Percentiles rank a stretch among this genome's conserved stretches.
These are phyloP conservation scores for Pleurotus citrinopileatus DNA, from an alignment of 768 basidiomycete genomes.

Conservation along the genomic window DNA sequence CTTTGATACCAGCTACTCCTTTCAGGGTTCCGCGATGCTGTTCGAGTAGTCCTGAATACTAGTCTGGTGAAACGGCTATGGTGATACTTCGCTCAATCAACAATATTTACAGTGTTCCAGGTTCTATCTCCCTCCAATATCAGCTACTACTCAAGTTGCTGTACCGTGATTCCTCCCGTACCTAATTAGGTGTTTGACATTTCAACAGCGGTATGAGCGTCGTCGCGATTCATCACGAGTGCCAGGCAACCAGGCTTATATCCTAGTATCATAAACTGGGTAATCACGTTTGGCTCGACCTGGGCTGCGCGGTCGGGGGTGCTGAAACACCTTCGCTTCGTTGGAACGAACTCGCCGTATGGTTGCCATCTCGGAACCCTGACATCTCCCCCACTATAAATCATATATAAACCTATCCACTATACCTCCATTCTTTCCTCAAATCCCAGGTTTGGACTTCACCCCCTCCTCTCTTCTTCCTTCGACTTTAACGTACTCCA, in stretches of 20 bases:
- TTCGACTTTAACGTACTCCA: slow-evolving; percentile 26
- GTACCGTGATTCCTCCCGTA: too few species aligned
- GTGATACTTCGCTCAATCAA: too few species aligned
- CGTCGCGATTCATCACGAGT: slow-evolving; percentile 5
- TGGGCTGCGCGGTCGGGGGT: not conserved
- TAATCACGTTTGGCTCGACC: slow-evolving; percentile 9
- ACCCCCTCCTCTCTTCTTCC: slow-evolving; percentile 21
- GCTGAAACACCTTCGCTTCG: not conserved
- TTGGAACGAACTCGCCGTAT: not conserved
- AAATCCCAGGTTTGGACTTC: slow-evolving; percentile 28
- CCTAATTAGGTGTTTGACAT: not conserved
- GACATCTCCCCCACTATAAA: not conserved
- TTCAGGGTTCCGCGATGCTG: too few species aligned
- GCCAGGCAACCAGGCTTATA: slow-evolving; percentile 10
- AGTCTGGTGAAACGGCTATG: too few species aligned
- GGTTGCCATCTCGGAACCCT: slow-evolving; percentile 3
- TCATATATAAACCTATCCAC: slow-evolving; percentile 7
- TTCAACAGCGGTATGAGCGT: not conserved
- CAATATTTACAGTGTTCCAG: too few species aligned
- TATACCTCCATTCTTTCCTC: slow-evolving; percentile 9
- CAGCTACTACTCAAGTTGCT: too few species aligned
- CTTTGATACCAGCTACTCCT: too few species aligned
- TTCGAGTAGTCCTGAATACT: too few species aligned
- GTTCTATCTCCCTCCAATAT: too few species aligned
- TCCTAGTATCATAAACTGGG: not conserved